Evolutionary conservation across 202 grass and related monocot genomes (phyloP).

Genomic region (Carex arenaria): DNA sequence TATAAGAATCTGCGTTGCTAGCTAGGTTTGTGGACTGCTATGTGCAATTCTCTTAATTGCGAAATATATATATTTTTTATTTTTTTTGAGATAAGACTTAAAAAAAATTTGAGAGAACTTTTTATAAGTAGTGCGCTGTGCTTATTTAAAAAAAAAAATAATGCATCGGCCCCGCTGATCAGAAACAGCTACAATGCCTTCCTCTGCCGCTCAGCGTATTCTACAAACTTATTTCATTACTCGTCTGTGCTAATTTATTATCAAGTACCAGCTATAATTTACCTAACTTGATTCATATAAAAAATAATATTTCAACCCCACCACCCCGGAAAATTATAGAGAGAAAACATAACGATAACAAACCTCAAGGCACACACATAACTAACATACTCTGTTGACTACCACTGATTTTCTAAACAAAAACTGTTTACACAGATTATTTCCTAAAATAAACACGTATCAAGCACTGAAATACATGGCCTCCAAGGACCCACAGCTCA

Average conservation of each 20-base stretch:
- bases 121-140: no score
- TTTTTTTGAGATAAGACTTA: no score
- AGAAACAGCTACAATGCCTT: not conserved
- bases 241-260: not conserved
- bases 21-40: no score
- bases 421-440: conserved; percentile 11
- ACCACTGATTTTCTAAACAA: conserved; percentile 5
- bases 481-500: conserved; percentile 21
- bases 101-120: no score
- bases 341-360: not conserved
- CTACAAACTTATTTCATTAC: not conserved
- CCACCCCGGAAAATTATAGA: not conserved
- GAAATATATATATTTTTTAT: no score
- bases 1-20: no score
- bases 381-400: not conserved
- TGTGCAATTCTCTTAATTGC: no score
- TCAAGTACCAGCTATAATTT: not conserved
- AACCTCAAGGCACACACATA: not conserved
- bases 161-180: no score
- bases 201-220: not conserved
- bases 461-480: not conserved
- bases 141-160: no score
- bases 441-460: conserved; percentile 12
- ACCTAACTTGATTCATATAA: not conserved
- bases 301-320: not conserved